Percentiles rank a stretch among this genome's conserved stretches.
Conservation (phyloP, 495 filamentous ascomycete species). For the Parmelia sp. region DNA sequence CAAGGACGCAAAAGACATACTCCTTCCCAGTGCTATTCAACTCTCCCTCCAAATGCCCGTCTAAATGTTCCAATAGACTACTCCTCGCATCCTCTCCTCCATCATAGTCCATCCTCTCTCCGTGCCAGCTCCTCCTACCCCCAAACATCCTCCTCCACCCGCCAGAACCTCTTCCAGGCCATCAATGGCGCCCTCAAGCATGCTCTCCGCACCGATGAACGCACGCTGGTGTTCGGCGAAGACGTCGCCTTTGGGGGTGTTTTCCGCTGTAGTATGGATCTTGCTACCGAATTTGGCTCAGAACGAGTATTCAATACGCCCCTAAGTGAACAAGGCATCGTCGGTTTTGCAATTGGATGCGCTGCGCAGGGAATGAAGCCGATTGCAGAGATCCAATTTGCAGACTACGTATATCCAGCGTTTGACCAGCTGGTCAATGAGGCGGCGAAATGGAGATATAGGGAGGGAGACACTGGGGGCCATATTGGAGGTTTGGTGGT, state of each 20-base stretch:
- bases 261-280: conserved; percentile 89
- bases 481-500: conserved; percentile 76
- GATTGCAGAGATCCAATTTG: conserved; percentile 95
- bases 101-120: conserved; percentile 69
- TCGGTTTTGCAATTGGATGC: conserved; percentile 86
- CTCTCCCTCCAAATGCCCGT: conserved; percentile 41
- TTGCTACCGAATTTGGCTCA: conserved; percentile 76
- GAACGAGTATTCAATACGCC: conserved; percentile 97
- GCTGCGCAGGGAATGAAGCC: conserved; percentile 90
- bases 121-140: conserved; percentile 53
- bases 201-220: conserved; percentile 76
- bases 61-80: conserved; percentile 90
- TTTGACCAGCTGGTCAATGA: conserved; percentile 98
- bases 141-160: conserved; percentile 62
- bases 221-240: conserved; percentile 88
- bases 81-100: conserved; percentile 69
- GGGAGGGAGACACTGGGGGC: conserved; percentile 65
- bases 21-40: conserved; percentile 13
- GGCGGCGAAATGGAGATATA: conserved; percentile 85
- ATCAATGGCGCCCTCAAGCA: conserved; percentile 83
- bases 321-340: conserved; percentile 86
- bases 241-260: conserved; percentile 96
- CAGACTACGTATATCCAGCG: conserved; percentile 93
- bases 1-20: not conserved
- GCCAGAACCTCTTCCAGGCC: conserved; percentile 86